Conservation (phyloP, 495 filamentous ascomycete species). For the Penicillium atrosanguineum region DNA sequence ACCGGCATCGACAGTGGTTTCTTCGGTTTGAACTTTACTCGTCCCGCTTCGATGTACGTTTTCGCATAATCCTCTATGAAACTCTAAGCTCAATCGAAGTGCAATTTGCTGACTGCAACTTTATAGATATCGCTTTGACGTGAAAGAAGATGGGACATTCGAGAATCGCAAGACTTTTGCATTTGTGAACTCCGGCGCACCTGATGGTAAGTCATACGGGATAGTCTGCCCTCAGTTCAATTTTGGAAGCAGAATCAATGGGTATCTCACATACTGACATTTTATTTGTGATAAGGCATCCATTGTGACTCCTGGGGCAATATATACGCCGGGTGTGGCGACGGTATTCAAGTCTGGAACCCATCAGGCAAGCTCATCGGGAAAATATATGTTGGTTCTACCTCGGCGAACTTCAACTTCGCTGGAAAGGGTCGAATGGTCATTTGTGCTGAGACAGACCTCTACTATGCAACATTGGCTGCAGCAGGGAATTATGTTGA, state of each 20-base stretch:
- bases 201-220: conserved; percentile 28
- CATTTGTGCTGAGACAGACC: conserved; percentile 45
- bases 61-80: no score
- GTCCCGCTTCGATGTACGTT: conserved; percentile 21
- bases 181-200: conserved; percentile 24
- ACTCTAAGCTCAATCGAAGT: no score
- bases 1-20: conserved; percentile 30
- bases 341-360: conserved; percentile 46
- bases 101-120: no score
- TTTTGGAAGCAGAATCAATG: no score
- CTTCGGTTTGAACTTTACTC: conserved; percentile 17
- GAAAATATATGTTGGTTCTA: conserved; percentile 46
- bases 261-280: not conserved
- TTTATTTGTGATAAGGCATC: conserved; percentile 26
- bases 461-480: conserved; percentile 48
- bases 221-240: no score
- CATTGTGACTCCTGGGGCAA: conserved; percentile 44
- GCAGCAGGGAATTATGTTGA: conserved; percentile 37
- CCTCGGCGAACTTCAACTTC: conserved; percentile 56
- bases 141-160: conserved; percentile 17
- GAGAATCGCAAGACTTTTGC: conserved; percentile 24
- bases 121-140: conserved; percentile 22
- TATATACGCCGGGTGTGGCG: conserved; percentile 45
- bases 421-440: conserved; percentile 52
- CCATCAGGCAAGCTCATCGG: conserved; percentile 39